These are phyloP conservation scores for Cardamine chenopodiifolia DNA, from an alignment of 345 rosid genomes.

Conservation along the genomic window DNA sequence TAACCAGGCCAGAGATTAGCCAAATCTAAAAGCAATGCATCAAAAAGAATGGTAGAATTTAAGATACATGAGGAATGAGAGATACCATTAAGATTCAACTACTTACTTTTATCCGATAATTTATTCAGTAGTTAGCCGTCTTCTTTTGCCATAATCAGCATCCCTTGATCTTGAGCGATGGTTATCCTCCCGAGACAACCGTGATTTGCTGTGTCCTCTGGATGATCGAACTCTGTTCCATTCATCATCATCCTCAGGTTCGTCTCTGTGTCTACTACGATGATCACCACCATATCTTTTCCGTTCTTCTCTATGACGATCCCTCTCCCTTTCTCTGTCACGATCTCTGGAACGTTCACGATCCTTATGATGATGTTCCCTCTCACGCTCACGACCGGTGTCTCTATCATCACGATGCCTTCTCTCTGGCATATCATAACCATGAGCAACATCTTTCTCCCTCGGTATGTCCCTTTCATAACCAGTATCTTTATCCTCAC, in stretches of 20 bases:
- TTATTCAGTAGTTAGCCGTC: slow-evolving; percentile 66
- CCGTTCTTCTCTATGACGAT: slow-evolving; percentile 63
- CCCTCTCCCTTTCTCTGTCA: slow-evolving; percentile 64
- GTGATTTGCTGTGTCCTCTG: slow-evolving; percentile 65
- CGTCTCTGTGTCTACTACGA: slow-evolving; percentile 58
- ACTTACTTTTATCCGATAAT: slow-evolving; percentile 26
- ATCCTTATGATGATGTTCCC: slow-evolving; percentile 61
- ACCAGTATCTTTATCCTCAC: slow-evolving; percentile 66
- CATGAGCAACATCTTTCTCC: slow-evolving; percentile 63
- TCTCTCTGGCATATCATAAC: slow-evolving; percentile 61
- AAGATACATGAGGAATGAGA: slow-evolving; percentile 11
- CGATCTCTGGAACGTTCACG: slow-evolving; percentile 69
- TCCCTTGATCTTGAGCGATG: slow-evolving; percentile 74
- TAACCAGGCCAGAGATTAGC: slow-evolving; percentile 10
- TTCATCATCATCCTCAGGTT: slow-evolving; percentile 64
- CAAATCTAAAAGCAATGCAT: background rate
- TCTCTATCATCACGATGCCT: slow-evolving; percentile 69
- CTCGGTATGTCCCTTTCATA: slow-evolving; percentile 62
- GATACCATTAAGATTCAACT: slow-evolving; percentile 16
- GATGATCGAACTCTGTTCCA: slow-evolving; percentile 70
- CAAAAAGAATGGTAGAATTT: slow-evolving; percentile 6
- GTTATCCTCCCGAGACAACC: slow-evolving; percentile 62
- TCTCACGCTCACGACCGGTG: slow-evolving; percentile 62
- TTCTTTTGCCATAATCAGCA: slow-evolving; percentile 81
- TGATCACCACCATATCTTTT: slow-evolving; percentile 63